Percentiles rank a stretch among this genome's conserved stretches.
phyloP scores from a whole-genome alignment of 345 rosid species.

The Citrus australasica region DNA sequence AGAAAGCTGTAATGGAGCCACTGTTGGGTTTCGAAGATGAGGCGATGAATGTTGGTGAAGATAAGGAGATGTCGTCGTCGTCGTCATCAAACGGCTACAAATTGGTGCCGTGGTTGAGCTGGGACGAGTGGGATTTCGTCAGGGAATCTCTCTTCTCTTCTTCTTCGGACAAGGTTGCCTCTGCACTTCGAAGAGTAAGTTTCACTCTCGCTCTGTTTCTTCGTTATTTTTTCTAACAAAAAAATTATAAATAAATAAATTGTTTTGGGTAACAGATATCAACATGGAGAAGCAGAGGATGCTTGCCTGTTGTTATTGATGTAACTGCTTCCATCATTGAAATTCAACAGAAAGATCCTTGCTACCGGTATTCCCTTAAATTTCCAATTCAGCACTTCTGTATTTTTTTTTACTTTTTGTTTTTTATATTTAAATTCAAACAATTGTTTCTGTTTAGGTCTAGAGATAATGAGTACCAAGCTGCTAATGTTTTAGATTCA shows the following conservation, averaged over 20 bases:
- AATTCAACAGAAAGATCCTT: conserved; percentile 77
- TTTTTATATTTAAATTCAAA: background rate
- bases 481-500: conserved; percentile 44
- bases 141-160: conserved; percentile 80
- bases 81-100: conserved; percentile 43
- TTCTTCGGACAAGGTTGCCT: conserved; percentile 43
- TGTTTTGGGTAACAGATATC: conserved; percentile 40
- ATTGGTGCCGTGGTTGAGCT: conserved; percentile 85
- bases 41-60: conserved; percentile 22
- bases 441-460: background rate
- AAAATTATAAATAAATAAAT: background rate
- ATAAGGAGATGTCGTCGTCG: conserved; percentile 12
- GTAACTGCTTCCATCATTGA: conserved; percentile 78
- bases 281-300: conserved; percentile 88
- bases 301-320: conserved; percentile 74
- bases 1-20: conserved; percentile 29
- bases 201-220: background rate
- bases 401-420: no score
- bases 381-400: background rate
- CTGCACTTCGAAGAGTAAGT: conserved; percentile 68
- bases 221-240: background rate
- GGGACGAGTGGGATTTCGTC: conserved; percentile 90
- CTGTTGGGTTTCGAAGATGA: conserved; percentile 40
- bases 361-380: conserved; percentile 39
- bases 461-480: conserved; percentile 53